Conservation (phyloP, 768 basidiomycete species). For the Holtermannia corniformis region DNA sequence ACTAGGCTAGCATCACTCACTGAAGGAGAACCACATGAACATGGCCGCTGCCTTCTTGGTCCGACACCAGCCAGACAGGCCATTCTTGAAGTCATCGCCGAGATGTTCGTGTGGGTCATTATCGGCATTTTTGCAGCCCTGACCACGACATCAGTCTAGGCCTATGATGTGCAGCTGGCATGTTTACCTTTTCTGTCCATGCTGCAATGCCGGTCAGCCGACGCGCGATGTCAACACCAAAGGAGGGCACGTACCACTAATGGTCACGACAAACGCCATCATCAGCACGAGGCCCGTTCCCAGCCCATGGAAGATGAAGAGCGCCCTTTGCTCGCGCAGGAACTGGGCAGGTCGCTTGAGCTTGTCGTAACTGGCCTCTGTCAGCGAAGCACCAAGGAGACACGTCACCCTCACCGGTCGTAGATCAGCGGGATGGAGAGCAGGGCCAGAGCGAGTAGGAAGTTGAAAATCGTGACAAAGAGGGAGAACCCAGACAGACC, state of each 20-base stretch:
- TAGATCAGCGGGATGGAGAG: constrained; percentile 51
- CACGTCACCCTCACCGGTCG: constrained; percentile 25
- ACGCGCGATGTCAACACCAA: neutral
- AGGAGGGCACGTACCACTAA: constrained; percentile 30
- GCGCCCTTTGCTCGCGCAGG: constrained; percentile 69
- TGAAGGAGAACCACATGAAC: constrained; percentile 72
- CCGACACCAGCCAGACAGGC: constrained; percentile 70
- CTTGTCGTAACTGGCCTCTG: constrained; percentile 71
- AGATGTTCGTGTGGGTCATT: constrained; percentile 70
- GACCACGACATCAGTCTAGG: neutral
- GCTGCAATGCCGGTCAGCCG: constrained; percentile 46
- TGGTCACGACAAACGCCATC: constrained; percentile 56
- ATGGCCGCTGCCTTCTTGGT: constrained; percentile 85
- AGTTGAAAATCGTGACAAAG: constrained; percentile 63
- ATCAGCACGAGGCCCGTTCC: constrained; percentile 61
- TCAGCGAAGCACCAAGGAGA: constrained; percentile 28
- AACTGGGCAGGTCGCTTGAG: constrained; percentile 66
- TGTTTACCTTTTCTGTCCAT: constrained; percentile 60
- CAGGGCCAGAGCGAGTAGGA: constrained; percentile 65
- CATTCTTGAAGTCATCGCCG: constrained; percentile 56
- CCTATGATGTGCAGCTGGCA: neutral
- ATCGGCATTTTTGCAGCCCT: constrained; percentile 71
- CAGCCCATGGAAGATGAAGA: constrained; percentile 67
- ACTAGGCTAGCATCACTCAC: constrained; percentile 44
- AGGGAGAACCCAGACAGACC: constrained; percentile 78